Conservation (phyloP, 73 alveolate genomes). For the Effrenium voratum region DNA sequence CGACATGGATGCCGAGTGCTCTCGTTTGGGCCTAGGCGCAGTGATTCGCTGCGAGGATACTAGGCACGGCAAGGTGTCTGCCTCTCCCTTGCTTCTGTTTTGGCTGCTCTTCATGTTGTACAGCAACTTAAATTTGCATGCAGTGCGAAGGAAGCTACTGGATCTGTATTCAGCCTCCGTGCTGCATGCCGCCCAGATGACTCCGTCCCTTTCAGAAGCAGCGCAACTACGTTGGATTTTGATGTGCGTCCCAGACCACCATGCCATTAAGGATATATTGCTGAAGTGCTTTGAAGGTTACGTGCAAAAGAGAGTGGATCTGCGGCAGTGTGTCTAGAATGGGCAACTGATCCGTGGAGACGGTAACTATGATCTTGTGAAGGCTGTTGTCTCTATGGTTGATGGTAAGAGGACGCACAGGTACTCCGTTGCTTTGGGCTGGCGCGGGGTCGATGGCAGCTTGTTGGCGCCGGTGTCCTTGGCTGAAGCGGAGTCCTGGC, state of each 20-base stretch:
- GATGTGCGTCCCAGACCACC: background rate
- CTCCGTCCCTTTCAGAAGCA: background rate
- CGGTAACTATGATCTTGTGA: background rate
- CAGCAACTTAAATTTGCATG: background rate
- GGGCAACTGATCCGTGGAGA: constrained; percentile 6
- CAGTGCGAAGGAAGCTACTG: background rate
- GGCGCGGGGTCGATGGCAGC: background rate
- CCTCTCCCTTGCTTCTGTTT: background rate
- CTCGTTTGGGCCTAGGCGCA: background rate
- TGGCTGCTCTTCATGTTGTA: constrained; percentile 2
- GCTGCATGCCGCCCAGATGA: background rate
- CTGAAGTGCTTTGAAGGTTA: background rate
- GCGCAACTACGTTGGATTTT: background rate
- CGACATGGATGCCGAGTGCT: no score
- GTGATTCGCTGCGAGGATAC: background rate
- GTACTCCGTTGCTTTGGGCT: background rate
- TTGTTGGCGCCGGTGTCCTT: background rate
- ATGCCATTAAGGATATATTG: background rate
- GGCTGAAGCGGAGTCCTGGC: background rate
- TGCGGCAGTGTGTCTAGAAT: constrained; percentile 4
- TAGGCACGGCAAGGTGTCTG: constrained; percentile 1
- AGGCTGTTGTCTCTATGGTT: background rate
- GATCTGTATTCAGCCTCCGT: background rate
- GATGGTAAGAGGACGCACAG: background rate
- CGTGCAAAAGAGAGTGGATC: constrained; percentile 4